Evolutionary conservation across 371 early-diverging fungal species (phyloP).

Genomic region (Zopfochytrium polystomum): DNA sequence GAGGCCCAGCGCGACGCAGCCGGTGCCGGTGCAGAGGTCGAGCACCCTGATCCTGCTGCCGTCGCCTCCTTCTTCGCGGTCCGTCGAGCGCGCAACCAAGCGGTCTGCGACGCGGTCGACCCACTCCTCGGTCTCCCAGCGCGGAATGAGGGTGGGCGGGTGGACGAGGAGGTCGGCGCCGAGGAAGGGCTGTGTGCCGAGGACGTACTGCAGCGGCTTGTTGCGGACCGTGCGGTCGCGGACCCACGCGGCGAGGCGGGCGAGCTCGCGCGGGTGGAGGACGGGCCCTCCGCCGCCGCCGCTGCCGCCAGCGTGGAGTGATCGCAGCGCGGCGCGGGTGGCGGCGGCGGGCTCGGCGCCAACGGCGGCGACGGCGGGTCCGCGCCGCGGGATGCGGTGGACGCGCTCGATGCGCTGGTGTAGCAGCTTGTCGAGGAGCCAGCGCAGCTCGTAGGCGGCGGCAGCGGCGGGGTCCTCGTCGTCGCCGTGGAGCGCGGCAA

Average conservation of each 20-base stretch:
- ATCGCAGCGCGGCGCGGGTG: no score
- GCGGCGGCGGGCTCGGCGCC: no score
- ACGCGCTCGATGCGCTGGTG: no score
- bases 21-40: slow-evolving; percentile 85
- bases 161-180: slow-evolving; percentile 68
- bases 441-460: no score
- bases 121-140: slow-evolving; percentile 96
- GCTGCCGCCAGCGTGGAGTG: no score
- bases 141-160: slow-evolving; percentile 80
- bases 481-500: no score
- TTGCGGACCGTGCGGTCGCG: slow-evolving; percentile 8
- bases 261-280: no score
- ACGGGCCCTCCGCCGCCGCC: no score
- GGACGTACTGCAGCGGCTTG: slow-evolving; percentile 85
- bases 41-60: slow-evolving; percentile 55
- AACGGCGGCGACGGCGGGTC: no score
- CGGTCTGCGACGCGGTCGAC: slow-evolving; percentile 52
- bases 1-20: slow-evolving; percentile 80
- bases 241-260: slow-evolving; percentile 23
- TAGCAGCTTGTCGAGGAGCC: no score
- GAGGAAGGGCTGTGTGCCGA: slow-evolving; percentile 81
- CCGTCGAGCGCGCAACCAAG: slow-evolving; percentile 18
- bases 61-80: neutral
- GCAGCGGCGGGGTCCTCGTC: no score
- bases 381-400: no score